phyloP scores from a whole-genome alignment of 1,284 basidiomycete species.

The Ganoderma sinense region DNA sequence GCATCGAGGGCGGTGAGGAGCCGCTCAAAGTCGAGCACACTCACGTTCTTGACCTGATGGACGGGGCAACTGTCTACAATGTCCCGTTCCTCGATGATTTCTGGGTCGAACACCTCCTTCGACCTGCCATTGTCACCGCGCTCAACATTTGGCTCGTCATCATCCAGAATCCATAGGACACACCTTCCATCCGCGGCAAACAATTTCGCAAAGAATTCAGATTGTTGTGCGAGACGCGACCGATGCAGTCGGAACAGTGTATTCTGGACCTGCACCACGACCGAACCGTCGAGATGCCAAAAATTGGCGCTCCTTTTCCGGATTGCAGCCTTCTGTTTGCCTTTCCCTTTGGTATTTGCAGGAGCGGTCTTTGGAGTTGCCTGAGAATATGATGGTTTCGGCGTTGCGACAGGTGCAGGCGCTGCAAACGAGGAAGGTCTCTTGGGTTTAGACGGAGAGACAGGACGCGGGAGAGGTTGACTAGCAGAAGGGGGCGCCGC shows the following conservation, averaged over 20 bases:
- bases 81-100: constrained; percentile 14
- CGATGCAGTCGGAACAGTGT: constrained; percentile 46
- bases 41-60: constrained; percentile 34
- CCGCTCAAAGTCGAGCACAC: constrained; percentile 43
- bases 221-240: constrained; percentile 44
- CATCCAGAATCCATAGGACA: constrained; percentile 7
- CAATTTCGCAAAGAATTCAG: constrained; percentile 42
- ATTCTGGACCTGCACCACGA: constrained; percentile 41
- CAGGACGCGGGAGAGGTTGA: constrained; percentile 12
- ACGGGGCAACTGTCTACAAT: constrained; percentile 40
- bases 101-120: background rate
- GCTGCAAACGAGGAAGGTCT: background rate
- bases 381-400: background rate
- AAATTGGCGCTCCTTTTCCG: constrained; percentile 31
- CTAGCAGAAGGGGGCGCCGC: constrained; percentile 12
- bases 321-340: constrained; percentile 5
- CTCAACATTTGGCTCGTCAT: background rate
- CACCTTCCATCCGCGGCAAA: constrained; percentile 33
- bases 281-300: constrained; percentile 48
- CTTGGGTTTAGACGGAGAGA: background rate
- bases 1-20: constrained; percentile 45
- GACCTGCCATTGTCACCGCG: background rate
- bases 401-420: background rate
- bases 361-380: background rate
- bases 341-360: constrained; percentile 7